These are phyloP conservation scores for Blepharisma stoltei DNA, from an alignment of 73 alveolate species.

Conservation along the genomic window DNA sequence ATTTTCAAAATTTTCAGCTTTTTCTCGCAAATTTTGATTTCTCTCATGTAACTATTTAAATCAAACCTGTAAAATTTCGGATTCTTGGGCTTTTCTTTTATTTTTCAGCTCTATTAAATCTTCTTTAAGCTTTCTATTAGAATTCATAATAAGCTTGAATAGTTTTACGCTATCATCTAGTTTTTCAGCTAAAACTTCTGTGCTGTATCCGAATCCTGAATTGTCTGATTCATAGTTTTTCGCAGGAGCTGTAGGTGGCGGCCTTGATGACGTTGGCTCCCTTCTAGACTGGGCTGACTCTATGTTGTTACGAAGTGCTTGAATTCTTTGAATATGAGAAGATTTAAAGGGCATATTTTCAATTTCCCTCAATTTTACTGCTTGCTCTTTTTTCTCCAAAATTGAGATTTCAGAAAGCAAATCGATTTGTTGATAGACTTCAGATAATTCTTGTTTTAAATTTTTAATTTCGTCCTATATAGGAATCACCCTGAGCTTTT, in stretches of 20 bases:
- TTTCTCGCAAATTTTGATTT: neutral
- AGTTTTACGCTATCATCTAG: neutral
- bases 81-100: neutral
- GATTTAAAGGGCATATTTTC: neutral
- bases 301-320: neutral
- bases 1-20: neutral
- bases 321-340: conserved; percentile 5
- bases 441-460: neutral
- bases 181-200: neutral
- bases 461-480: conserved; percentile 58
- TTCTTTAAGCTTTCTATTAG: neutral
- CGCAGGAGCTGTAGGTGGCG: neutral
- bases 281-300: neutral
- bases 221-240: neutral
- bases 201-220: neutral
- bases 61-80: neutral
- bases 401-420: neutral
- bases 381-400: neutral
- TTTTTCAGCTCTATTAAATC: neutral
- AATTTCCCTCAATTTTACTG: neutral
- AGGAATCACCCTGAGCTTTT: conserved; percentile 82
- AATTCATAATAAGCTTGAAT: neutral
- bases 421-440: neutral
- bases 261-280: neutral
- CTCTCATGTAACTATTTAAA: neutral